Conservation (phyloP, 352 stramenopile genomes). For the Hyaloperonospora arabidopsidis region DNA sequence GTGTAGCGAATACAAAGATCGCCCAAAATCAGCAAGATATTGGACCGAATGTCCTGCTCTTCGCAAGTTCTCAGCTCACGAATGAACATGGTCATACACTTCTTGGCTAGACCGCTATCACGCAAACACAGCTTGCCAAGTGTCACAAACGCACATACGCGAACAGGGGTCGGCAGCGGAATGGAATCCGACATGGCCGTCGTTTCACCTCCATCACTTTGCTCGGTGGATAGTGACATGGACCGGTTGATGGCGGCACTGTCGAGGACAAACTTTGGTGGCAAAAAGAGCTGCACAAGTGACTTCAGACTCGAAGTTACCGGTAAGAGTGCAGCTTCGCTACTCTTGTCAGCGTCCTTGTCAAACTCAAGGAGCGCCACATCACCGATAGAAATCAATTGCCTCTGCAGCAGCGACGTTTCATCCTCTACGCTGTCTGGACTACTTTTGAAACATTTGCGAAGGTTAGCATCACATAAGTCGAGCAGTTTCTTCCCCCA, state of each 20-base stretch:
- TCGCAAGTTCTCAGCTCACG: conserved; percentile 84
- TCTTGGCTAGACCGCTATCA: conserved; percentile 89
- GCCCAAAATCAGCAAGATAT: conserved; percentile 93
- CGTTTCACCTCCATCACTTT: conserved; percentile 24
- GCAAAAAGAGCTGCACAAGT: conserved; percentile 73
- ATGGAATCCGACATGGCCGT: conserved; percentile 14
- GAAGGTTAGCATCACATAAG: conserved; percentile 54
- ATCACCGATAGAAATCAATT: conserved; percentile 75
- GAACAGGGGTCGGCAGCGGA: conserved; percentile 65
- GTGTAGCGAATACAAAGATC: conserved; percentile 96
- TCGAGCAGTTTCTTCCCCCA: conserved; percentile 64
- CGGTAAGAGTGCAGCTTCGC: conserved; percentile 40
- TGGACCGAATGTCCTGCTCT: conserved; percentile 89
- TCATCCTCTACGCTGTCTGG: conserved; percentile 46
- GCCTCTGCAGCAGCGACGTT: conserved; percentile 58
- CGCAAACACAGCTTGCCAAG: conserved; percentile 94
- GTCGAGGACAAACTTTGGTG: conserved; percentile 47
- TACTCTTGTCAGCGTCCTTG: conserved; percentile 60
- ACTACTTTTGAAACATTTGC: conserved; percentile 50
- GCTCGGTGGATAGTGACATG: conserved; percentile 13
- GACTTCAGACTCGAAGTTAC: conserved; percentile 43
- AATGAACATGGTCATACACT: conserved; percentile 92
- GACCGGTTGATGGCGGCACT: conserved; percentile 15
- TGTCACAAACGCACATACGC: conserved; percentile 90
- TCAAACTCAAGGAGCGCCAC: conserved; percentile 73